phyloP scores from a whole-genome alignment of 805 yeast species.

The Candida xiaguanensis region DNA sequence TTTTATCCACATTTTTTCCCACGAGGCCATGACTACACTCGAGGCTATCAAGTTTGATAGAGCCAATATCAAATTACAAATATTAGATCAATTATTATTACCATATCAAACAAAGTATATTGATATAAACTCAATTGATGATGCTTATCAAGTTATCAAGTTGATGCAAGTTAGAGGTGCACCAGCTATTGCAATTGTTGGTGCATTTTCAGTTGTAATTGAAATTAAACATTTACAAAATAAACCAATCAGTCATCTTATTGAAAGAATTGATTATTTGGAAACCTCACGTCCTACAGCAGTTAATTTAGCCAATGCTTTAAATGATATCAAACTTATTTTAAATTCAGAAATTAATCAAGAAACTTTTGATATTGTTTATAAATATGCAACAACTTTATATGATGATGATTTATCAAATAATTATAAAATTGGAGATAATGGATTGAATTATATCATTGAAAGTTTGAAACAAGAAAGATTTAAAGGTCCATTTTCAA shows the following conservation, averaged over 20 bases:
- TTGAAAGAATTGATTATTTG: conserved; percentile 56
- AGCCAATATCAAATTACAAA: conserved; percentile 42
- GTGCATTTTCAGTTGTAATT: conserved; percentile 77
- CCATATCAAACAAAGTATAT: conserved; percentile 79
- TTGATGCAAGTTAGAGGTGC: conserved; percentile 97
- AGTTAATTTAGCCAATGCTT: conserved; percentile 82
- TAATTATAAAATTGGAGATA: conserved; percentile 71
- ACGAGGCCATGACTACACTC: conserved; percentile 17
- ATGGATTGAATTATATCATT: conserved; percentile 71
- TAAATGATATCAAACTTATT: conserved; percentile 41
- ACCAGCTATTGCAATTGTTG: conserved; percentile 97
- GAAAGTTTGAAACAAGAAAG: conserved; percentile 42
- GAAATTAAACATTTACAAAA: conserved; percentile 41
- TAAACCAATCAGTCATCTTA: conserved; percentile 32
- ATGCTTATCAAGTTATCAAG: conserved; percentile 80
- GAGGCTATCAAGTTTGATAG: conserved; percentile 68
- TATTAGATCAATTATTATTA: conserved; percentile 76
- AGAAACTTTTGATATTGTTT: conserved; percentile 29
- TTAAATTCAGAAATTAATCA: conserved; percentile 15
- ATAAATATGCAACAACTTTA: conserved; percentile 48
- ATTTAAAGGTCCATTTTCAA: conserved; percentile 66
- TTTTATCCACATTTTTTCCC: neutral
- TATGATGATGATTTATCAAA: conserved; percentile 76
- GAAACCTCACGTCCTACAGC: conserved; percentile 91
- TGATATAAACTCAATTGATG: conserved; percentile 56